A percentile compares a stretch with the other conserved stretches of the same genome.
Evolutionary conservation across 805 yeast genomes (phyloP).

Genomic region (Wickerhamiella parazyma): DNA sequence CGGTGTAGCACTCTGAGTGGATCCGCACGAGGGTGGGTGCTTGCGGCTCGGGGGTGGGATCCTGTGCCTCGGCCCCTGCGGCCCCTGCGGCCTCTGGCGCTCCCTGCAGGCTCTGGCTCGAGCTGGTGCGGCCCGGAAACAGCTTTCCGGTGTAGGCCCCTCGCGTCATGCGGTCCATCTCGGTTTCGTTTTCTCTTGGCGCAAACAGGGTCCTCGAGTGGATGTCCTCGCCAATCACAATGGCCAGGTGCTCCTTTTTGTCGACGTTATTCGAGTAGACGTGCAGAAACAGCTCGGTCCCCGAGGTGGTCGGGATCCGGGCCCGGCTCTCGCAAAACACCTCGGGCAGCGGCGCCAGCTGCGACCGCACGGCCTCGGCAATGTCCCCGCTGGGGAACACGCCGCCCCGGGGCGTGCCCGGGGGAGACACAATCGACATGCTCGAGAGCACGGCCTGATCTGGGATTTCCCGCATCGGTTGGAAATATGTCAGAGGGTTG

Average conservation of each 20-base stretch:
- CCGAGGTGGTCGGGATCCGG: conserved; percentile 88
- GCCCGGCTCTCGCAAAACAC: conserved; percentile 90
- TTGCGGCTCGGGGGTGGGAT: too few species aligned
- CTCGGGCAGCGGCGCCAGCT: conserved; percentile 37
- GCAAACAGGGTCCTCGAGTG: conserved; percentile 62
- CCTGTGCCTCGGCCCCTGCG: too few species aligned
- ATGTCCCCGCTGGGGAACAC: not conserved
- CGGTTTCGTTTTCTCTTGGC: conserved; percentile 56
- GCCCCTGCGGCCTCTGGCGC: too few species aligned
- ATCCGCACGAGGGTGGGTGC: conserved; percentile 50
- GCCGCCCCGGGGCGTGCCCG: conserved; percentile 22
- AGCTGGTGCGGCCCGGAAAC: conserved; percentile 58
- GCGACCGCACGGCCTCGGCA: conserved; percentile 1
- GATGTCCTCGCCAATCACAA: conserved; percentile 88
- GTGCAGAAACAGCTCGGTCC: conserved; percentile 88
- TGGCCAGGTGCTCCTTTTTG: conserved; percentile 88
- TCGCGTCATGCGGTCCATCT: conserved; percentile 90
- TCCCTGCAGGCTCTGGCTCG: too few species aligned
- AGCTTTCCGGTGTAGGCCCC: conserved; percentile 92
- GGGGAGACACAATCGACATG: conserved; percentile 27
- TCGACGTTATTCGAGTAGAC: conserved; percentile 77
- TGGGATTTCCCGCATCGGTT: not conserved
- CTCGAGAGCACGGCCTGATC: conserved; percentile 1
- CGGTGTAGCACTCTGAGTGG: conserved; percentile 96
- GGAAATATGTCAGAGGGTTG: not conserved